These are phyloP conservation scores for Theileria equi DNA, from an alignment of 169 alveolate species.

Conservation along the genomic window DNA sequence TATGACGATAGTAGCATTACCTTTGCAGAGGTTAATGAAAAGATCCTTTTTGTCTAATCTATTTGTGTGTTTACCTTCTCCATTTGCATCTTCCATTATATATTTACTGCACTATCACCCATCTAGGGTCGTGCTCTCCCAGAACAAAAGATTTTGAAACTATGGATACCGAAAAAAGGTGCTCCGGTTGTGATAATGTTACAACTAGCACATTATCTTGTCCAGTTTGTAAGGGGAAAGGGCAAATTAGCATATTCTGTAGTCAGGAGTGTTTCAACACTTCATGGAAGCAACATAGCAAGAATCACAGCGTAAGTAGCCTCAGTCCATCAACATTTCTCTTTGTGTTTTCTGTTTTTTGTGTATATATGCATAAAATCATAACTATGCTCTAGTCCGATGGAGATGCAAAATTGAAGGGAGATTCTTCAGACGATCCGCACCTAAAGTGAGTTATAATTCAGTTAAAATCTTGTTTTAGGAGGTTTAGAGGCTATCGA, in stretches of 20 bases:
- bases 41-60: background rate
- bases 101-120: background rate
- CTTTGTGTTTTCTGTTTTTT: background rate
- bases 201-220: constrained; percentile 67
- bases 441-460: constrained; percentile 10
- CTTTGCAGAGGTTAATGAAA: constrained; percentile 9
- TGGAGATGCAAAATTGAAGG: constrained; percentile 4
- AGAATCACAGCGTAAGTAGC: constrained; percentile 76
- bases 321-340: background rate
- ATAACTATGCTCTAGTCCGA: background rate
- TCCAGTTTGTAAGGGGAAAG: constrained; percentile 66
- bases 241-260: constrained; percentile 86
- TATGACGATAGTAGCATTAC: constrained; percentile 39
- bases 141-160: background rate
- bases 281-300: constrained; percentile 89
- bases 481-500: constrained; percentile 70
- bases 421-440: constrained; percentile 20
- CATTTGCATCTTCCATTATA: background rate
- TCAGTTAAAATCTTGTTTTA: constrained; percentile 31
- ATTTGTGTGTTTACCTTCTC: background rate
- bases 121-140: background rate
- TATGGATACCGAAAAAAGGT: constrained; percentile 19
- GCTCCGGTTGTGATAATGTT: constrained; percentile 62
- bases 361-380: background rate
- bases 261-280: constrained; percentile 91